Base-by-base conservation (phyloP, 1,284 basidiomycete species). In the Leucoagaricus sp. region DNA sequence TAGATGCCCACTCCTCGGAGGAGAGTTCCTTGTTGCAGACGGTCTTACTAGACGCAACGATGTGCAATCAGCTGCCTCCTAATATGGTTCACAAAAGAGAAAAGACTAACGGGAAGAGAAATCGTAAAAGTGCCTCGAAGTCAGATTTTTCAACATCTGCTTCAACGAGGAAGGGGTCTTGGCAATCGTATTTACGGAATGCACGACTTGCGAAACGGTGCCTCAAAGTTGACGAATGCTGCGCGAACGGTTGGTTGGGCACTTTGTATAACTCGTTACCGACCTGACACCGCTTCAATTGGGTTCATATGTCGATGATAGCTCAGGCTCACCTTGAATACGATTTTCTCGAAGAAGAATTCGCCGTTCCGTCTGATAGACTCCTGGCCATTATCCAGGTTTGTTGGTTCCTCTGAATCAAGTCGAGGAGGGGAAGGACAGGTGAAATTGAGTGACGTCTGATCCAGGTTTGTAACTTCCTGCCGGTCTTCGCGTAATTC, bases 41-140 rank as follows among this genome's bases (percentile, higher is more conserved):
- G 29, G 19, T n/a, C 17, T 49, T 5, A 7, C 19, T 34, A 15
- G 29, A 13, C n/a, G n/a, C n/a, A n/a, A n/a, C n/a, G n/a, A n/a
- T n/a, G n/a, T n/a, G n/a, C n/a, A n/a, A n/a, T n/a, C n/a, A n/a
- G n/a, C n/a, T n/a, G n/a, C n/a, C n/a, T n/a, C n/a, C n/a, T n/a
- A n/a, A n/a, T n/a, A n/a, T n/a, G n/a, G n/a, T n/a, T n/a, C n/a
- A n/a, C n/a, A n/a, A n/a, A n/a, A 10, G 12, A 2, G 1, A 26
- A n/a, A 13, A 15, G 12, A 25, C 55, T 40, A 25, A 57, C 55
- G 55, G 55, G 34, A 51, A 57, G 10, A 57, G 46, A 6, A 57
- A 34, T 12, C 49, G 49, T 6, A 57, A 33, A 2, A 57, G 44
- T 6, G 38, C 10, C 13, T 33, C 42, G 17, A 57, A 57, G 13